phyloP scores from a whole-genome alignment of 2,329 filamentous ascomycete genomes.

The Parasarocladium wereldwijsianum region DNA sequence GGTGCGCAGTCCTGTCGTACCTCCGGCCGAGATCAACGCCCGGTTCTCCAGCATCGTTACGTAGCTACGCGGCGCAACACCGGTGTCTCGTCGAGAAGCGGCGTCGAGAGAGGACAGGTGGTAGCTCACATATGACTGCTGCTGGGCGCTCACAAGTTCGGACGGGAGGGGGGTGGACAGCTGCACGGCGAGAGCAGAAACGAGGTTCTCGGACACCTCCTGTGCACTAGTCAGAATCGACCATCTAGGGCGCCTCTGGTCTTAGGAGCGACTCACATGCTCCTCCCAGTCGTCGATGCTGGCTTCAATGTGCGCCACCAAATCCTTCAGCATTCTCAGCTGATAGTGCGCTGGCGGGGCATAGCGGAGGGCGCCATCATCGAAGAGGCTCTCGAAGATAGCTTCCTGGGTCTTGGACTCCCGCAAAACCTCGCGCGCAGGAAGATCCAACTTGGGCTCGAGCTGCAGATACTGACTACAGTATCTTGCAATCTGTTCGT shows the following conservation, averaged over 20 bases:
- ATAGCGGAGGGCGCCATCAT: constrained; percentile 35
- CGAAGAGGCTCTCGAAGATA: constrained; percentile 54
- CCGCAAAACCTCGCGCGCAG: constrained; percentile 41
- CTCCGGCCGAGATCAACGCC: constrained; percentile 51
- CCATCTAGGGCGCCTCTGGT: background rate
- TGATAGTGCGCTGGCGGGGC: constrained; percentile 57
- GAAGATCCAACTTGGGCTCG: constrained; percentile 49
- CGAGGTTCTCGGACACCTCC: constrained; percentile 74
- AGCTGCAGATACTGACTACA: constrained; percentile 70
- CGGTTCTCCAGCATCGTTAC: constrained; percentile 58
- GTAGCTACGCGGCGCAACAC: background rate
- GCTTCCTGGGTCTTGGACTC: constrained; percentile 47
- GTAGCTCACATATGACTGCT: constrained; percentile 65
- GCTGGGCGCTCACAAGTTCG: constrained; percentile 51
- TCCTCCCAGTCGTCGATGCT: constrained; percentile 70
- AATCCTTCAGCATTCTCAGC: constrained; percentile 55
- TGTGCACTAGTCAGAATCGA: constrained; percentile 23
- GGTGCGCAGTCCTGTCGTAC: constrained; percentile 63
- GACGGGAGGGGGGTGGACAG: constrained; percentile 49
- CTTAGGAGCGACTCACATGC: constrained; percentile 50
- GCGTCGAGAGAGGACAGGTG: constrained; percentile 20
- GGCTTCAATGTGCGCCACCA: constrained; percentile 55
- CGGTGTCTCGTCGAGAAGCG: background rate
- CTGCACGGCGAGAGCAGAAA: constrained; percentile 50
- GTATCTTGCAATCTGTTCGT: constrained; percentile 31